Evolutionary conservation across 2,329 filamentous ascomycete genomes (phyloP).

Genomic region (Penicillium rolfsii): DNA sequence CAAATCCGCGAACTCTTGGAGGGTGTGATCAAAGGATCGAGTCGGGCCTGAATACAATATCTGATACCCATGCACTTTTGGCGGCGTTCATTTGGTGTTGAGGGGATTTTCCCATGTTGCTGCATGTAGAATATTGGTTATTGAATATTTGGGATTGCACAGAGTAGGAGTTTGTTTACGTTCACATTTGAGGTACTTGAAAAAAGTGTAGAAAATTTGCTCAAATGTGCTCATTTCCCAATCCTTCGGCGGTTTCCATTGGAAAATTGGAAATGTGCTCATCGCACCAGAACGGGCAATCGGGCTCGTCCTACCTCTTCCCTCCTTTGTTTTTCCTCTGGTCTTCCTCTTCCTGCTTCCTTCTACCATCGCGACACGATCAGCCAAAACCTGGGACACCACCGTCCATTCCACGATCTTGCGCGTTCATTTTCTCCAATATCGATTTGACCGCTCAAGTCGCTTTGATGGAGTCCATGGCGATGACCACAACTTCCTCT

Average conservation of each 20-base stretch:
- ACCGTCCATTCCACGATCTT: neutral
- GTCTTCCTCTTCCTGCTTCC: neutral
- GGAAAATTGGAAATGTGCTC: constrained; percentile 16
- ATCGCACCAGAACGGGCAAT: neutral
- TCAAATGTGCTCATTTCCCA: constrained; percentile 27
- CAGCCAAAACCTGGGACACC: neutral
- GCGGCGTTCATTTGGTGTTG: constrained; percentile 18
- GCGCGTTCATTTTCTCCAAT: neutral
- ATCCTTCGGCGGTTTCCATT: neutral
- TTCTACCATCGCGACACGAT: neutral
- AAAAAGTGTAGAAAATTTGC: constrained; percentile 23
- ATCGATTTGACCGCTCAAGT: neutral
- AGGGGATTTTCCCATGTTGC: neutral
- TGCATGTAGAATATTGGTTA: neutral
- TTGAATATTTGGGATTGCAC: neutral
- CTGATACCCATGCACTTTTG: constrained; percentile 22
- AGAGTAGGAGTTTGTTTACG: neutral
- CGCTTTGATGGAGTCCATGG: neutral
- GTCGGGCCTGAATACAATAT: constrained; percentile 18
- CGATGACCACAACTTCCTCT: constrained; percentile 7
- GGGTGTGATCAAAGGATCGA: constrained; percentile 67
- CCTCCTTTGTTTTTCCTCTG: neutral
- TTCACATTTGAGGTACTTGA: neutral
- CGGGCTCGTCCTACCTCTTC: neutral
- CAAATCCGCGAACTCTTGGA: constrained; percentile 82